These are phyloP conservation scores for Didymella glomerata DNA, from an alignment of 2,329 filamentous ascomycete genomes.

Conservation along the genomic window DNA sequence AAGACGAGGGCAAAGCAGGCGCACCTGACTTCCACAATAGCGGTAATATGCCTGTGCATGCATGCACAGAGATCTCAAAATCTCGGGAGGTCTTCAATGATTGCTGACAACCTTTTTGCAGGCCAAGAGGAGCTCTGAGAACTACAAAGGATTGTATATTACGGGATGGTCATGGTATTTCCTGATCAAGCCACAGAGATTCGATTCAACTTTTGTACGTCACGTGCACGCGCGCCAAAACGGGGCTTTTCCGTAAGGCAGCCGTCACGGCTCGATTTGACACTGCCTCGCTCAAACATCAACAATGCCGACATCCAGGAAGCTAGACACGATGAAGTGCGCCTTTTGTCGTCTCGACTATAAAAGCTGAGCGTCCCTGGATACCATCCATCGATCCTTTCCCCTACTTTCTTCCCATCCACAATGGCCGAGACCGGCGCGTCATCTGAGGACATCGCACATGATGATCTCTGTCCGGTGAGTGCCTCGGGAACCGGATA, in stretches of 20 bases:
- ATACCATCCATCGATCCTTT: not conserved
- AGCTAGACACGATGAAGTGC: slow-evolving; percentile 3
- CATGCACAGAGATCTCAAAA: not conserved
- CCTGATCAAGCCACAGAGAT: not conserved
- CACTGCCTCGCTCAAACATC: slow-evolving; percentile 1
- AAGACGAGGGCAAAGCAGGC: not conserved
- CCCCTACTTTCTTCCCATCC: not conserved
- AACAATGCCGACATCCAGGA: not conserved
- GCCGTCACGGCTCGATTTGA: not conserved
- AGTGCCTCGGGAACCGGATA: not conserved
- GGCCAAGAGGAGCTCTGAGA: too few relatives aligned
- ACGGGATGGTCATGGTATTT: not conserved
- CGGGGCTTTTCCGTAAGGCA: slow-evolving; percentile 4
- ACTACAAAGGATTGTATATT: not conserved
- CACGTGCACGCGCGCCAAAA: slow-evolving; percentile 9
- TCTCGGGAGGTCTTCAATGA: too few relatives aligned
- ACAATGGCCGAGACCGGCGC: slow-evolving; percentile 26
- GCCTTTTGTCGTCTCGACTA: not conserved
- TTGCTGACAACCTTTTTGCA: too few relatives aligned
- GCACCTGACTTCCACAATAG: not conserved
- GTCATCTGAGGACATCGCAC: slow-evolving; percentile 35
- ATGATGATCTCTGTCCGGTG: slow-evolving; percentile 56
- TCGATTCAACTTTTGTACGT: not conserved
- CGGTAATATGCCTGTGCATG: not conserved
- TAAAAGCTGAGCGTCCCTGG: not conserved